Base-by-base conservation (phyloP, 2,329 filamentous ascomycete species). In the Fusarium sp. region DNA sequence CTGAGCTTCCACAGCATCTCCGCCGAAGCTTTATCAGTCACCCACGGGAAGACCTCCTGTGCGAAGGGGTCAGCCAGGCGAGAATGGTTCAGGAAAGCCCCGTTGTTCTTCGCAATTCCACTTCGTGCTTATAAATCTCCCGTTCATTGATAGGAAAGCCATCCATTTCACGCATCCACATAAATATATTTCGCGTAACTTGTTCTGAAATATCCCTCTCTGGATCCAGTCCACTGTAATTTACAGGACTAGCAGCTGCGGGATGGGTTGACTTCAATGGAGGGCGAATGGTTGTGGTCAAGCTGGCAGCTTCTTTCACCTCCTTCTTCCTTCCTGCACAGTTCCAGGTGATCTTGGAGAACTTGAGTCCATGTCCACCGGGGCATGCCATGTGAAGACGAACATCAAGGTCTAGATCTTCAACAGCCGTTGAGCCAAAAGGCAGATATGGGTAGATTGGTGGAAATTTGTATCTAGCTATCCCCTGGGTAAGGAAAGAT, bases 101-200 rank as follows among this genome's bases (percentile, higher is more conserved):
- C 25, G 25, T 27, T 27, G 25, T 27, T 9, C 25, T 27, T 27
- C 7, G 25, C 7, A 27, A 27, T 9, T 27, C 9, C 25, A 27
- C 25, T n/a, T n/a, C 22, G 10, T 56, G 30, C 6, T 43, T 14
- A 19, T 22, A 37, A 27, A 56, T 44, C 4, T 13, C 17, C 22
- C 37, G 14, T 44, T 51, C 30, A 19, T 30, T 49, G 37, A n/a
- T 8, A 3, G 53, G 22, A 20, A 56, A 56, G 37, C 45, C 37
- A 11, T 50, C 53, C 19, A 32, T 33, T 23, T 40, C 53, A 15
- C 37, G 37, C 27, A 56, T 40, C 45, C 37, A 56, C n/a, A 30
- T n/a, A 19, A 56, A 56, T 32, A 44, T 20, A 20, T 56, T 50
- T 20, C 45, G 44, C 14, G 45, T 56, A 1, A 27, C 23, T 3